A percentile compares a stretch with the other conserved stretches of the same genome.
phyloP scores from a whole-genome alignment of 2,329 filamentous ascomycete genomes.

The Fusarium dlaminii region DNA sequence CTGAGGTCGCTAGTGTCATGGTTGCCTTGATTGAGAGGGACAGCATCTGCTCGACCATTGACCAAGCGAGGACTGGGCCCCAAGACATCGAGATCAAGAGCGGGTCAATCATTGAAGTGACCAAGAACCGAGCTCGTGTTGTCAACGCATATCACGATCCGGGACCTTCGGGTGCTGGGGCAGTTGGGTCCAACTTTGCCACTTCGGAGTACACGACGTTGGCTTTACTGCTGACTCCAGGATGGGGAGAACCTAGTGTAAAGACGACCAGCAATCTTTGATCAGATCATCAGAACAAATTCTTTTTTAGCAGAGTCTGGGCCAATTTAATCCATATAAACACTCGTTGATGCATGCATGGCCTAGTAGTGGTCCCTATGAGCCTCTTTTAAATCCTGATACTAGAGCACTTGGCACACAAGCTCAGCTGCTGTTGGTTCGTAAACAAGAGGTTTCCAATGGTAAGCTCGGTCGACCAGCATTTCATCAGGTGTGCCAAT shows the following conservation, averaged over 20 bases:
- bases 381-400: background rate
- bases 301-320: background rate
- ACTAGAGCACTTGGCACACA: accelerated
- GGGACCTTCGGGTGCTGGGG: background rate
- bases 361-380: accelerated
- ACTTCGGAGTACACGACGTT: background rate
- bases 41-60: background rate
- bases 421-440: accelerated
- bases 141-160: background rate
- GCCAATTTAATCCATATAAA: background rate
- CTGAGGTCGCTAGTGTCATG: background rate
- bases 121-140: background rate
- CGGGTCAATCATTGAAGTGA: background rate
- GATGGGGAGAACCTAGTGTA: background rate
- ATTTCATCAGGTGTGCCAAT: too few relatives aligned
- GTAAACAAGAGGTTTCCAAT: accelerated
- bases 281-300: background rate
- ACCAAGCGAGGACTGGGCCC: background rate
- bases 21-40: background rate
- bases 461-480: accelerated
- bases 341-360: too few relatives aligned
- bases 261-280: background rate
- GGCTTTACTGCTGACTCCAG: background rate
- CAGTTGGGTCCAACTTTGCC: background rate
- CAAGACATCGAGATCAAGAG: background rate